phyloP scores from a whole-genome alignment of 73 alveolate species.

The Paramecium octaurelia region DNA sequence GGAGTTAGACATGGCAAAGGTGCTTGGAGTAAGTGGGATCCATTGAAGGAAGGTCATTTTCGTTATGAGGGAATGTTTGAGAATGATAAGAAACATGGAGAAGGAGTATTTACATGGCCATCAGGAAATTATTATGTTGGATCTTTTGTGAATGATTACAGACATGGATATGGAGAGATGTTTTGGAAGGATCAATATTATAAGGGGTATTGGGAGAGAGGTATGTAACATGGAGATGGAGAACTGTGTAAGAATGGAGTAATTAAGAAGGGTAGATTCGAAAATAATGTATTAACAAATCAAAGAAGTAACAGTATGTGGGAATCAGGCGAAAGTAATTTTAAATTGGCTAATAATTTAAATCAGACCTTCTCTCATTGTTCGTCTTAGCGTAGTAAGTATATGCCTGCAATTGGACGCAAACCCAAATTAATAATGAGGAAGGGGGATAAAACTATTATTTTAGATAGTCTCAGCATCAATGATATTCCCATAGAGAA shows the following conservation, averaged over 20 bases:
- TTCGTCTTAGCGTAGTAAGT: neutral
- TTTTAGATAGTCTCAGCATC: neutral
- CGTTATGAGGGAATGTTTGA: constrained; percentile 58
- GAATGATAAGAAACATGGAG: constrained; percentile 60
- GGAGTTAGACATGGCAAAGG: constrained; percentile 62
- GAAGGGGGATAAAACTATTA: neutral
- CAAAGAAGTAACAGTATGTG: neutral
- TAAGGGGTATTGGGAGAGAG: constrained; percentile 65
- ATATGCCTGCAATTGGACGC: constrained; percentile 20
- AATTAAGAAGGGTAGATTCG: constrained; percentile 58
- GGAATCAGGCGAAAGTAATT: constrained; percentile 23
- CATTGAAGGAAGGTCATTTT: constrained; percentile 52
- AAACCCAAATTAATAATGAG: constrained; percentile 27
- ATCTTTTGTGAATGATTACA: constrained; percentile 32
- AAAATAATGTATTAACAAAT: constrained; percentile 35
- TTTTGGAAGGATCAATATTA: constrained; percentile 57
- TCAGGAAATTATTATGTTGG: constrained; percentile 62
- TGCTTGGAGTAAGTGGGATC: constrained; percentile 60
- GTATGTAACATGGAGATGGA: constrained; percentile 71
- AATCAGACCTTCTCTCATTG: neutral
- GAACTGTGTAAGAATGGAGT: constrained; percentile 61
- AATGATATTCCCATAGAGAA: neutral
- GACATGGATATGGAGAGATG: constrained; percentile 67
- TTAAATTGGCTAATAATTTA: neutral
- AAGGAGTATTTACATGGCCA: constrained; percentile 61